Evolutionary conservation across 2,329 filamentous ascomycete species (phyloP).

Genomic region (Trichoderma sp.): DNA sequence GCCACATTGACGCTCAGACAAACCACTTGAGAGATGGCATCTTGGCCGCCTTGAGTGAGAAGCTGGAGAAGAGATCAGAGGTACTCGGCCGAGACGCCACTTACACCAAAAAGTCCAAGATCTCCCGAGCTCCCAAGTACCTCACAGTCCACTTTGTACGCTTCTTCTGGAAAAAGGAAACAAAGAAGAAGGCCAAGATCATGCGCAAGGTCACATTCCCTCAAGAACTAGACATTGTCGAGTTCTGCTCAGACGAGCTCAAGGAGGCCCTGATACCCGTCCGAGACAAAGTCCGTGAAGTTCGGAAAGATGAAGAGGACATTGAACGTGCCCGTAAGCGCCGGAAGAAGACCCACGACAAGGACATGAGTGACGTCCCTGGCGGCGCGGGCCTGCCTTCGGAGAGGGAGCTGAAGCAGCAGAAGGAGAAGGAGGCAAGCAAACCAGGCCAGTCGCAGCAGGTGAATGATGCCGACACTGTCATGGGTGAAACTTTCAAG

Average conservation of each 20-base stretch:
- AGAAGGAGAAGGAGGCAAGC: slow-evolving; percentile 40
- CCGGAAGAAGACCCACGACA: slow-evolving; percentile 66
- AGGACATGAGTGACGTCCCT: slow-evolving; percentile 45
- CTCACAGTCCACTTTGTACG: slow-evolving; percentile 95
- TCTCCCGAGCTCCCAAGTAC: slow-evolving; percentile 89
- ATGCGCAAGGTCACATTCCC: slow-evolving; percentile 98
- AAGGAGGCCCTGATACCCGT: slow-evolving; percentile 81
- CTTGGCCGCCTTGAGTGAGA: slow-evolving; percentile 74
- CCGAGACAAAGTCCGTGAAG: slow-evolving; percentile 92
- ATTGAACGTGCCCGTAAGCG: slow-evolving; percentile 88
- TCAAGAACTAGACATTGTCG: slow-evolving; percentile 84
- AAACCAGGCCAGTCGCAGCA: slow-evolving; percentile 28
- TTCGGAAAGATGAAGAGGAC: slow-evolving; percentile 93
- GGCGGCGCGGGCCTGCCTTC: slow-evolving; percentile 49
- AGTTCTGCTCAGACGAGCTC: slow-evolving; percentile 92
- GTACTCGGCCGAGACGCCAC: slow-evolving; percentile 72
- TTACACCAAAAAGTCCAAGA: slow-evolving; percentile 90
- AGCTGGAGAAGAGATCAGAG: slow-evolving; percentile 86
- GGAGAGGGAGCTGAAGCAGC: slow-evolving; percentile 52
- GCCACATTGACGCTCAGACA: slow-evolving; percentile 83
- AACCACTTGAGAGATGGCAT: slow-evolving; percentile 93
- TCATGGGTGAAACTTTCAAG: slow-evolving; percentile 80
- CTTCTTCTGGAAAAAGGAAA: slow-evolving; percentile 96
- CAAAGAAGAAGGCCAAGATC: slow-evolving; percentile 98
- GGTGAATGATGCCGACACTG: slow-evolving; percentile 60